Conservation (phyloP, 495 filamentous ascomycete species). For the Trichocladium antarcticum region DNA sequence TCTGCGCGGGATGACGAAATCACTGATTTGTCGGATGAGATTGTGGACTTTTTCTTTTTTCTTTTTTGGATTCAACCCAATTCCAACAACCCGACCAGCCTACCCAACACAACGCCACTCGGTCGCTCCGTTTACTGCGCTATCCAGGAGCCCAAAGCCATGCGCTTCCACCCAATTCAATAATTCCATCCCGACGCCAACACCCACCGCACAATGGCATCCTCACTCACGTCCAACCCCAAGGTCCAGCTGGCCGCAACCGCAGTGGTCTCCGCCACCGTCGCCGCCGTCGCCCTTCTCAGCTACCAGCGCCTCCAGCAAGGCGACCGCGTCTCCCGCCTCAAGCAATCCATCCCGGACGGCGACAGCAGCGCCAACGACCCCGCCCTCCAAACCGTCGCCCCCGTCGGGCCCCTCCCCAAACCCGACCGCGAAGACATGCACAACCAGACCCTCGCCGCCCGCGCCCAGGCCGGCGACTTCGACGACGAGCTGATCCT, state of each 20-base stretch:
- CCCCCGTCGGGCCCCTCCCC: slow-evolving; percentile 52
- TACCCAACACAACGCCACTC: background rate
- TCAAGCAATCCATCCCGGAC: slow-evolving; percentile 65
- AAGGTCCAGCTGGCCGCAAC: slow-evolving; percentile 60
- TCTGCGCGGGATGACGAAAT: background rate
- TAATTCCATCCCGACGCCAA: background rate
- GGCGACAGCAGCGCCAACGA: slow-evolving; percentile 27
- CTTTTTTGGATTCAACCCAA: background rate
- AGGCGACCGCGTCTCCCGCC: slow-evolving; percentile 48
- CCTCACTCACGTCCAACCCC: slow-evolving; percentile 28
- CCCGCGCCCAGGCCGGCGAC: slow-evolving; percentile 71
- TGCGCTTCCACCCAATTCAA: background rate
- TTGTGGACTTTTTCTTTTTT: background rate
- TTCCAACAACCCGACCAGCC: background rate
- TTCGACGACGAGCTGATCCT: slow-evolving; percentile 92
- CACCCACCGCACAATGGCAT: slow-evolving; percentile 23
- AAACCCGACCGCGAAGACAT: slow-evolving; percentile 61
- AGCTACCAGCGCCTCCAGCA: slow-evolving; percentile 57
- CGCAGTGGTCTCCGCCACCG: slow-evolving; percentile 61
- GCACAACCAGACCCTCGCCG: slow-evolving; percentile 61
- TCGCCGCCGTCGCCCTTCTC: slow-evolving; percentile 60
- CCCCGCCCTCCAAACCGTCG: slow-evolving; percentile 34
- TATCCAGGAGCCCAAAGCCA: background rate
- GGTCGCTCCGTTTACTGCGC: background rate
- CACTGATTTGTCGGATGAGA: background rate